Evolutionary conservation across 768 basidiomycete genomes (phyloP).

Genomic region (Sporobolomyces phaffii): DNA sequence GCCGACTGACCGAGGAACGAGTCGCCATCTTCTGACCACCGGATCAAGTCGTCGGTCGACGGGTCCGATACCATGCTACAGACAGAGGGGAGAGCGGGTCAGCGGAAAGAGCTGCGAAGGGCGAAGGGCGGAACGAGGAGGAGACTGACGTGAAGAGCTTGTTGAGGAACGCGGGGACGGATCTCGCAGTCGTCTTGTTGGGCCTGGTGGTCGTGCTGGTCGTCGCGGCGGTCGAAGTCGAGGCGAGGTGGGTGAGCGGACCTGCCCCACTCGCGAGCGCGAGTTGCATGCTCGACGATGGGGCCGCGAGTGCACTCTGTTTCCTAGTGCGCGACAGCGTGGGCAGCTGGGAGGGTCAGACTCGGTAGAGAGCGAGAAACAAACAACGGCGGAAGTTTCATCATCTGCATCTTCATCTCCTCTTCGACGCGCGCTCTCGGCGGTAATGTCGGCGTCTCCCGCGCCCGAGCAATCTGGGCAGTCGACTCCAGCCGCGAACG

Average conservation of each 20-base stretch:
- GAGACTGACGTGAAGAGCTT: constrained; percentile 78
- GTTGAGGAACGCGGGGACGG: constrained; percentile 78
- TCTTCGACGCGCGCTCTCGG: not conserved
- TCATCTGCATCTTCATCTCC: not conserved
- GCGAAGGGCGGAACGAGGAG: not conserved
- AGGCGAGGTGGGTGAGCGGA: not conserved
- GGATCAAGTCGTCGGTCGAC: constrained; percentile 69
- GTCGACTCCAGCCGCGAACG: not conserved
- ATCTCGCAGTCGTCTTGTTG: constrained; percentile 50
- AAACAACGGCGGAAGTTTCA: not conserved
- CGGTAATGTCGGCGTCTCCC: not conserved
- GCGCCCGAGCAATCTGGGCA: not conserved
- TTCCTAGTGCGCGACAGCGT: constrained; percentile 4
- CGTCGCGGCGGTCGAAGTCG: not conserved
- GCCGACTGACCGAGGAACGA: constrained; percentile 71
- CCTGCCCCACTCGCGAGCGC: constrained; percentile 7
- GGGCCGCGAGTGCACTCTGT: not conserved
- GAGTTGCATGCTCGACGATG: not conserved
- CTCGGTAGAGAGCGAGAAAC: not conserved
- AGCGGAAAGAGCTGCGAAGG: constrained; percentile 4
- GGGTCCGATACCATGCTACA: constrained; percentile 85
- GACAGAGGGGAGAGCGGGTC: constrained; percentile 1
- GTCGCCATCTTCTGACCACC: constrained; percentile 85
- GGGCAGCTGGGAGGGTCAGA: not conserved
- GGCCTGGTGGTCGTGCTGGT: constrained; percentile 45